These are phyloP conservation scores for Calcarisporium arbuscula DNA, from an alignment of 2,329 filamentous ascomycete species.

Conservation along the genomic window DNA sequence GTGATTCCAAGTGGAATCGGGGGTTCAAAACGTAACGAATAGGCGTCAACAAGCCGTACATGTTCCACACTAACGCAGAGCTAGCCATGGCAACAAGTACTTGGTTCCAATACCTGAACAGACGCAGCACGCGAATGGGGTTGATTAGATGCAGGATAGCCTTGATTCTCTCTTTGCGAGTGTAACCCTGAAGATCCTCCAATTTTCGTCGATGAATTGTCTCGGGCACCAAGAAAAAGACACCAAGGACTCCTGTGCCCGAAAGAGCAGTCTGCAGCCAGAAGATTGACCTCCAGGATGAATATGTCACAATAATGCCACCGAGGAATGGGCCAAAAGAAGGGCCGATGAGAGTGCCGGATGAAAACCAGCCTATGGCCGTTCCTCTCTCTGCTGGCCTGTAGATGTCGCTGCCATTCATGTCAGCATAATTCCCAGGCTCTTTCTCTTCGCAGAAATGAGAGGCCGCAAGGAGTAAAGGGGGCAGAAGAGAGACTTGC, in stretches of 20 bases:
- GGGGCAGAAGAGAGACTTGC: background rate
- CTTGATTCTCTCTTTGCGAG: constrained; percentile 38
- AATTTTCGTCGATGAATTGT: constrained; percentile 62
- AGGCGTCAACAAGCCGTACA: constrained; percentile 54
- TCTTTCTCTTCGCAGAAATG: background rate
- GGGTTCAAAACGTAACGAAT: constrained; percentile 71
- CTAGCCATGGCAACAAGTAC: constrained; percentile 53
- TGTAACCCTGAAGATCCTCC: constrained; percentile 53
- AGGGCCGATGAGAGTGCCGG: constrained; percentile 65
- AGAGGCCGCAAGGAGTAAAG: background rate
- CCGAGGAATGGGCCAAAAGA: constrained; percentile 65
- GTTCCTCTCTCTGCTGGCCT: constrained; percentile 63
- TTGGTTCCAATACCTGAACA: constrained; percentile 65
- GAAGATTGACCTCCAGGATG: constrained; percentile 68
- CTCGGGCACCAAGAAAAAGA: constrained; percentile 64
- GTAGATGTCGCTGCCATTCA: constrained; percentile 47
- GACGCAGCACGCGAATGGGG: constrained; percentile 54
- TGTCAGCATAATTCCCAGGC: constrained; percentile 8
- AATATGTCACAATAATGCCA: constrained; percentile 70
- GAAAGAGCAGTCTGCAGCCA: constrained; percentile 69
- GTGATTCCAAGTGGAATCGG: constrained; percentile 60
- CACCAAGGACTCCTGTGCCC: constrained; percentile 49
- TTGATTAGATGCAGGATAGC: constrained; percentile 60
- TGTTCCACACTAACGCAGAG: constrained; percentile 66
- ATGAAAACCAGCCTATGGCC: constrained; percentile 67